Evolutionary conservation across 208 protist genomes (phyloP), one percentile per base, ranked within the genome.

Genomic region (Trypanosoma scelopori): DNA sequence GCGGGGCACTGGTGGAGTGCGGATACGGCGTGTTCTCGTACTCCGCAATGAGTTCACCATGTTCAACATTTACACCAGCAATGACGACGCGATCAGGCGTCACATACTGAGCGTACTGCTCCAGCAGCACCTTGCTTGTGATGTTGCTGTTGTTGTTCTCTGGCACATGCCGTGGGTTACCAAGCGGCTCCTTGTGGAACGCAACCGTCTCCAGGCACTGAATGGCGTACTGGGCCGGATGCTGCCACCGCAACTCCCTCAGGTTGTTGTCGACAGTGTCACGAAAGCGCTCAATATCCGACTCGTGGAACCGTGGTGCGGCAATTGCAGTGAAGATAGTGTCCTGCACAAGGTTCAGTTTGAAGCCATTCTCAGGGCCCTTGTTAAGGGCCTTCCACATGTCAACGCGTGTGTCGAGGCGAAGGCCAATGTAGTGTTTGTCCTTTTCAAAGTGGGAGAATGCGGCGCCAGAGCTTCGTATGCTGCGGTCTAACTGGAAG

Each of bases 31-130:
- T 80, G 75, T 92, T 93, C 70, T 96, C 91, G 71, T 93, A 96
- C 71, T 86, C 80, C n/a, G 83, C 83, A 32, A 92, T 75, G 7
- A 96, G 85, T 16, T 84, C 87, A 61, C 60, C 74, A 75, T 96
- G 90, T 6, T 91, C 78, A 51, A 96, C 85, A 70, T 96, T 96
- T 20, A 96, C 85, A 70, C 90, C 90, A 45, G 87, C 87, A 75
- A 96, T 82, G 41, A 94, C 84, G 42, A 93, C 76, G 47, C 85
- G 82, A 45, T 81, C 76, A 35, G 90, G 87, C n/a, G 79, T 75
- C 25, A 92, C 71, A 64, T 86, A 88, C 51, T 68, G 63, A 56
- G 75, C 77, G 76, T 94, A 93, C 50, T 96, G 87, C 37, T 92
- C 84, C 25, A 90, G 58, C 52, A 96, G 75, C 22, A 85, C 76